Evolutionary conservation across 192 early-diverging fungal genomes (phyloP).

Genomic region (Coemansia sp.): DNA sequence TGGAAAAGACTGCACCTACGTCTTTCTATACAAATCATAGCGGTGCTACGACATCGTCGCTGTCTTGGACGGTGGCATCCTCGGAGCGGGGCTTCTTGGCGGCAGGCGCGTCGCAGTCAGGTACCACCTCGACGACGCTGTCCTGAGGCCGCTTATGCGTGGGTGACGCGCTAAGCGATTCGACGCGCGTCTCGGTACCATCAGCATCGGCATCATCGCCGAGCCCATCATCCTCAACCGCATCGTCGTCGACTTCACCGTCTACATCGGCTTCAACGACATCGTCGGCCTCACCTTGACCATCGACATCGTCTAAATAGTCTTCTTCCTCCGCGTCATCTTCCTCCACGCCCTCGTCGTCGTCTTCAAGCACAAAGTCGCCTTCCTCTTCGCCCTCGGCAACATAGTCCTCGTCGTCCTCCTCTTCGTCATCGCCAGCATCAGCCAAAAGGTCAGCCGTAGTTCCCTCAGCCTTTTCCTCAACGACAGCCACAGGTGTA

Average conservation of each 20-base stretch:
- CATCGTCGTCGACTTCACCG: constrained; percentile 12
- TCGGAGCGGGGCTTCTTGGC: constrained; percentile 1
- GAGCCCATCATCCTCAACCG: constrained; percentile 5
- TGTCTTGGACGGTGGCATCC: constrained; percentile 5
- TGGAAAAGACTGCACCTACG: neutral
- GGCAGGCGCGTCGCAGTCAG: constrained; percentile 6
- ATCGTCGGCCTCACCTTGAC: constrained; percentile 25
- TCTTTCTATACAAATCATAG: neutral
- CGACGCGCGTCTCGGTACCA: constrained; percentile 2
- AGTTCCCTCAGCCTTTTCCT: constrained; percentile 5
- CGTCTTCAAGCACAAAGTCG: constrained; percentile 37
- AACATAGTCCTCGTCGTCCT: constrained; percentile 43
- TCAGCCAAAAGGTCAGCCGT: constrained; percentile 27
- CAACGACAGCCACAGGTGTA: neutral
- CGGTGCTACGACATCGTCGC: neutral
- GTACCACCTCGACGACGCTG: neutral
- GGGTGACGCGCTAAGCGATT: constrained; percentile 3
- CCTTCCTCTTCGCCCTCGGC: constrained; percentile 36
- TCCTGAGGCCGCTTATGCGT: constrained; percentile 5
- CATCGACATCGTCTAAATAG: constrained; percentile 12
- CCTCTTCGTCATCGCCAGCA: constrained; percentile 17
- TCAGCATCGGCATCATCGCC: neutral
- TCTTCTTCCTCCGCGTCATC: constrained; percentile 13
- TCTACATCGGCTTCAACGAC: constrained; percentile 20
- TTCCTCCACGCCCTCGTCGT: constrained; percentile 8